A percentile compares a stretch with the other conserved stretches of the same genome.
phyloP scores from a whole-genome alignment of 164 flowering plant species.

The Magnolia officinalis region DNA sequence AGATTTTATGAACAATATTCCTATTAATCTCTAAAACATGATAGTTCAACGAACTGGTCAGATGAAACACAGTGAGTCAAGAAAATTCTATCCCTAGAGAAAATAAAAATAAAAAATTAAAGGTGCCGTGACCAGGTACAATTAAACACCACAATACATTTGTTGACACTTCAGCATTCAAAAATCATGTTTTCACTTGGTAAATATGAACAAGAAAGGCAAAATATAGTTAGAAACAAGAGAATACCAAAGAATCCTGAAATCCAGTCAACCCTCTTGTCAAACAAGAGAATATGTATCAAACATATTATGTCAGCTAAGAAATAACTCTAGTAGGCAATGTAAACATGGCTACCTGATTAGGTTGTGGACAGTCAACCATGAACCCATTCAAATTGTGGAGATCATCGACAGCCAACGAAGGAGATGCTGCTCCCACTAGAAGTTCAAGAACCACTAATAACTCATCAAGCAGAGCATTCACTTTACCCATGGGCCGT shows the following conservation, averaged over 20 bases:
- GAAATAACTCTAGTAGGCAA: not conserved
- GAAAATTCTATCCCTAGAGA: too few relatives aligned
- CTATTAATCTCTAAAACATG: too few relatives aligned
- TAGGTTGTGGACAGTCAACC: constrained; percentile 93
- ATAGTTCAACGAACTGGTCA: not conserved
- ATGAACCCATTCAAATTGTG: constrained; percentile 78
- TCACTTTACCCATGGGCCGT: constrained; percentile 88
- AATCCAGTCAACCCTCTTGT: not conserved
- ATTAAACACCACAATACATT: not conserved
- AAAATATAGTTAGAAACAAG: not conserved
- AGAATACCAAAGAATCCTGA: not conserved
- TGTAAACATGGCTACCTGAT: constrained; percentile 58
- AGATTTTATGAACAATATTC: too few relatives aligned
- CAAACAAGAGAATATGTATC: not conserved
- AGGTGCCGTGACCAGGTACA: not conserved
- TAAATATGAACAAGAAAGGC: not conserved
- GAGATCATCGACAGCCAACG: constrained; percentile 69
- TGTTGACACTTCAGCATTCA: not conserved
- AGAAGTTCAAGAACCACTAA: constrained; percentile 86
- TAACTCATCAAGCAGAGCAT: constrained; percentile 95
- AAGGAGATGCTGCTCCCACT: constrained; percentile 78
- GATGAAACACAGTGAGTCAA: too few relatives aligned
- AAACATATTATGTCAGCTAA: not conserved
- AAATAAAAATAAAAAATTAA: too few relatives aligned
- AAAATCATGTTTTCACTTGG: not conserved